These are phyloP conservation scores for Suillus ampliporus DNA, from an alignment of 768 basidiomycete genomes.

Conservation along the genomic window DNA sequence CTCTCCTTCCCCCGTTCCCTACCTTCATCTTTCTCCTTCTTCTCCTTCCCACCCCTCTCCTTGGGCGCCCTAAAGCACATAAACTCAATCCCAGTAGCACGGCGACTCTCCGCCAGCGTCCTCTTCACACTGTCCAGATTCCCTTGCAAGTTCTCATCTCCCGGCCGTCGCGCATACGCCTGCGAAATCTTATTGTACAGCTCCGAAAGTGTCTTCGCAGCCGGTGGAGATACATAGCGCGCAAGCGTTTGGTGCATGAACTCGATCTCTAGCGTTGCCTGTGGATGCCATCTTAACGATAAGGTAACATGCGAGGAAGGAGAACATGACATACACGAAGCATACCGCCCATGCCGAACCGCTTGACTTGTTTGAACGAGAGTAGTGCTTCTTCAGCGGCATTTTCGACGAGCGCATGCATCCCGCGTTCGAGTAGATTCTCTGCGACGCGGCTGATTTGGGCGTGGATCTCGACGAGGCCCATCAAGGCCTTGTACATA, in stretches of 20 bases:
- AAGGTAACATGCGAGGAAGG: not conserved
- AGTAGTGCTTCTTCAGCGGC: slow-evolving; percentile 82
- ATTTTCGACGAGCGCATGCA: slow-evolving; percentile 82
- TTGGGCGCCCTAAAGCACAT: slow-evolving; percentile 88
- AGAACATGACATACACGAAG: slow-evolving; percentile 67
- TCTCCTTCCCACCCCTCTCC: slow-evolving; percentile 29
- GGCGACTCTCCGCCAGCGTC: slow-evolving; percentile 84
- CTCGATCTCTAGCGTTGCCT: slow-evolving; percentile 99
- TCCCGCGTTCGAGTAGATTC: slow-evolving; percentile 78
- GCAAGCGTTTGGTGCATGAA: slow-evolving; percentile 97
- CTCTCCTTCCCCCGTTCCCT: slow-evolving; percentile 17
- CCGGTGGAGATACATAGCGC: slow-evolving; percentile 81
- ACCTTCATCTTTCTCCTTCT: not conserved
- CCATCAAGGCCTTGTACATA: slow-evolving; percentile 88
- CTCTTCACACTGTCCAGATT: slow-evolving; percentile 92
- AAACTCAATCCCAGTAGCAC: slow-evolving; percentile 93
- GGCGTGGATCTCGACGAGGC: slow-evolving; percentile 90
- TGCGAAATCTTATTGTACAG: slow-evolving; percentile 95
- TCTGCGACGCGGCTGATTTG: slow-evolving; percentile 86
- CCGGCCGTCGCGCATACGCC: slow-evolving; percentile 84
- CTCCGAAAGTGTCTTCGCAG: slow-evolving; percentile 86
- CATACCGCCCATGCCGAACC: slow-evolving; percentile 99
- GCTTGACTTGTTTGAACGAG: slow-evolving; percentile 87
- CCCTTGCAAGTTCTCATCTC: slow-evolving; percentile 84
- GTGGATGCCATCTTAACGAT: slow-evolving; percentile 4